Conservation (phyloP, 1,284 basidiomycete genomes). For the Kalmanozyma brasiliensis region DNA sequence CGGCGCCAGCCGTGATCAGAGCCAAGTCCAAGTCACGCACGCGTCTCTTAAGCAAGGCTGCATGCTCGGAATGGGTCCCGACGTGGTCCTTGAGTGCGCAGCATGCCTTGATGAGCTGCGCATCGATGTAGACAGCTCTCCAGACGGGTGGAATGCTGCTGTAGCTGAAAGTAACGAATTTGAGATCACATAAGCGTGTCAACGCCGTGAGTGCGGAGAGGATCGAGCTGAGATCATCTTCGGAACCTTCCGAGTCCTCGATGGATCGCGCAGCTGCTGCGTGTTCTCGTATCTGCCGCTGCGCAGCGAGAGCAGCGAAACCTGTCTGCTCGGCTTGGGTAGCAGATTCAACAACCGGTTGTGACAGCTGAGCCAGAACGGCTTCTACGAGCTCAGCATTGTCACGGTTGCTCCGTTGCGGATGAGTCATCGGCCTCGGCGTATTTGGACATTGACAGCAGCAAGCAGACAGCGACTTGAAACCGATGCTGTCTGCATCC, state of each 20-base stretch:
- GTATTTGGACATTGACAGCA: not conserved
- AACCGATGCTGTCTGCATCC: no score
- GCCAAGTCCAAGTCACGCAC: constrained; percentile 78
- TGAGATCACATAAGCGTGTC: constrained; percentile 68
- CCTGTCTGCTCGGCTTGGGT: not conserved
- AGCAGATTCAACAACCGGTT: not conserved
- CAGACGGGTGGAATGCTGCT: constrained; percentile 67
- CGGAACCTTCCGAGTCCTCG: not conserved
- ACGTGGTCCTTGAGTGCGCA: constrained; percentile 1
- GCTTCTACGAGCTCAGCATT: not conserved
- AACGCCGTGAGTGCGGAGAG: constrained; percentile 51
- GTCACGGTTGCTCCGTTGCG: not conserved
- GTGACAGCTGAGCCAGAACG: constrained; percentile 8
- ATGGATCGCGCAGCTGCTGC: not conserved
- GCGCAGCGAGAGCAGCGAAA: constrained; percentile 6
- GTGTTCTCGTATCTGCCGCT: not conserved
- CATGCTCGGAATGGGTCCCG: not conserved
- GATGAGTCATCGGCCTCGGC: not conserved
- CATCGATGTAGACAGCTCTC: constrained; percentile 70
- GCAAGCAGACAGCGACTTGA: not conserved
- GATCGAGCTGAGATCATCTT: not conserved
- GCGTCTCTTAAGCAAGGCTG: not conserved
- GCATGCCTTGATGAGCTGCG: constrained; percentile 33
- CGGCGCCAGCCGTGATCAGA: constrained; percentile 81
- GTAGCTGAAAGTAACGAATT: constrained; percentile 69